A percentile compares a stretch with the other conserved stretches of the same genome.
These are phyloP conservation scores for Coniosporium apollinis DNA, from an alignment of 495 filamentous ascomycete genomes.

Conservation along the genomic window DNA sequence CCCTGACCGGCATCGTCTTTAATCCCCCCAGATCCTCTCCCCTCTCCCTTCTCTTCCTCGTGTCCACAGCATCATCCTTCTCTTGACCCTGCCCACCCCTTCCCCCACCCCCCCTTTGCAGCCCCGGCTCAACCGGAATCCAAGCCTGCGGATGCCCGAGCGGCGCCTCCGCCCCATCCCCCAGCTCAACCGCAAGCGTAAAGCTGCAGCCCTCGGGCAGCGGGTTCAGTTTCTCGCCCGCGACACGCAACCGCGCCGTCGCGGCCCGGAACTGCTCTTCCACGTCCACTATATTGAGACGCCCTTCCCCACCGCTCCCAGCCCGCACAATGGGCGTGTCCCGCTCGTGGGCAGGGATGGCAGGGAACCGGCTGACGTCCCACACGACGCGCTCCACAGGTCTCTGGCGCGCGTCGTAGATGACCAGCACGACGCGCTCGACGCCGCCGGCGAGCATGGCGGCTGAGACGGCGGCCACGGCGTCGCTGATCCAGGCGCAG, in stretches of 20 bases:
- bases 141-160: slow-evolving; percentile 55
- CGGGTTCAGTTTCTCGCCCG: slow-evolving; percentile 42
- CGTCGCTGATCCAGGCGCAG: slow-evolving; percentile 79
- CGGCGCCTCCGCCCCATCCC: slow-evolving; percentile 50
- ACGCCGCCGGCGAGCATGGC: slow-evolving; percentile 61
- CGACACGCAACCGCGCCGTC: slow-evolving; percentile 32
- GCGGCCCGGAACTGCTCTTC: slow-evolving; percentile 55
- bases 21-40: slow-evolving; percentile 17
- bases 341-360: slow-evolving; percentile 32
- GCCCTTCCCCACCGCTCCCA: slow-evolving; percentile 8
- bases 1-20: slow-evolving; percentile 36
- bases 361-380: slow-evolving; percentile 61
- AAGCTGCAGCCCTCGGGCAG: slow-evolving; percentile 67
- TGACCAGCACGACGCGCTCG: slow-evolving; percentile 54
- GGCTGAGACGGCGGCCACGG: slow-evolving; percentile 53
- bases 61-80: slow-evolving; percentile 13
- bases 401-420: slow-evolving; percentile 36
- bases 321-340: slow-evolving; percentile 23
- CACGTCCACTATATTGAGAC: slow-evolving; percentile 32
- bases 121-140: slow-evolving; percentile 40
- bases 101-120: slow-evolving; percentile 8
- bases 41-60: slow-evolving; percentile 17
- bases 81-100: slow-evolving; percentile 9
- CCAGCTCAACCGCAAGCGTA: slow-evolving; percentile 73
- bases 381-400: slow-evolving; percentile 71